Evolutionary conservation across 73 alveolate species (phyloP).

Genomic region (Paramecium biaurelia): DNA sequence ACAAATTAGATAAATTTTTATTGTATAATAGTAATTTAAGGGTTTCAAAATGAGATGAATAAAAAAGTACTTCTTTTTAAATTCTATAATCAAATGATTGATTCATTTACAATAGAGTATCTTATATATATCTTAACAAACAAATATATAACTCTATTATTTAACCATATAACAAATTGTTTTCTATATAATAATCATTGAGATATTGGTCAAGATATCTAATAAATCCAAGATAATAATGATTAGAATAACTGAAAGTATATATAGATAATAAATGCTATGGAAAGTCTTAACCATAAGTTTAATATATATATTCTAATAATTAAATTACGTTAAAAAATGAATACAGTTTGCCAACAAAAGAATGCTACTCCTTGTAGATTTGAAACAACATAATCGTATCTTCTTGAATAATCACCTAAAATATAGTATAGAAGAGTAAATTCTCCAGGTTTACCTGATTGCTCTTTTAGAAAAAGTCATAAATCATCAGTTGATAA

Average conservation of each 20-base stretch:
- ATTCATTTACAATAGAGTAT: too few species aligned
- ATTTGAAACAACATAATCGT: not conserved
- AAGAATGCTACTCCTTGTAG: not conserved
- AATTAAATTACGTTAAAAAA: not conserved
- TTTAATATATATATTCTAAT: not conserved
- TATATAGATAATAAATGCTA: not conserved
- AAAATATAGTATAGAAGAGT: not conserved
- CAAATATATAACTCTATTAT: too few species aligned
- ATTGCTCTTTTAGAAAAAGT: not conserved
- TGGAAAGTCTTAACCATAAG: not conserved
- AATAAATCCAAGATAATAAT: not conserved
- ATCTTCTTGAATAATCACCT: not conserved
- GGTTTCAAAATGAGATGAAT: too few species aligned
- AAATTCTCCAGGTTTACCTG: conserved; percentile 42
- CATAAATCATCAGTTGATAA: not conserved
- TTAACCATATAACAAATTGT: too few species aligned
- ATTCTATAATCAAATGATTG: too few species aligned
- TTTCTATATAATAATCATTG: too few species aligned
- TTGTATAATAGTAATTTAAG: too few species aligned
- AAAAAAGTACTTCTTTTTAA: too few species aligned
- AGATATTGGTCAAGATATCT: not conserved
- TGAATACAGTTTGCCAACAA: not conserved
- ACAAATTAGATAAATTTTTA: too few species aligned
- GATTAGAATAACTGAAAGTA: not conserved
- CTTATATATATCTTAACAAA: too few species aligned